phyloP scores from a whole-genome alignment of 106 monocot genomes.

The Platanthera zijinensis region DNA sequence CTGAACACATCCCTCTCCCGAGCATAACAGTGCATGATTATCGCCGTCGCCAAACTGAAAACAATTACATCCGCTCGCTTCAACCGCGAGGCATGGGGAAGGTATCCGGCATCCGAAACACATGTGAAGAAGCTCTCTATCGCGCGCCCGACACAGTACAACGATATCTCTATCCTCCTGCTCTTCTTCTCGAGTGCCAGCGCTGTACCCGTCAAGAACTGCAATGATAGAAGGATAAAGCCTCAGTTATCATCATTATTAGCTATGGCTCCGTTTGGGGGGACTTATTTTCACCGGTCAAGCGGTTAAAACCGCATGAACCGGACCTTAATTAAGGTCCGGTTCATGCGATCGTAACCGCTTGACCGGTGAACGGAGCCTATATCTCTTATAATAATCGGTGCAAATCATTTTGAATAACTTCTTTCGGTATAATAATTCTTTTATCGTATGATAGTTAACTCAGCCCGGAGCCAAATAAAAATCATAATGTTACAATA shows the following conservation, averaged over 20 bases:
- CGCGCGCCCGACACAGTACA: constrained; percentile 89
- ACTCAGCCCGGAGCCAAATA: too few relatives aligned
- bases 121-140: constrained; percentile 94
- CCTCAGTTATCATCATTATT: background rate
- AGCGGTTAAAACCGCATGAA: too few relatives aligned
- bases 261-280: too few relatives aligned
- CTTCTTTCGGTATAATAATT: too few relatives aligned
- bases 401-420: too few relatives aligned
- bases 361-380: too few relatives aligned
- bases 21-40: constrained; percentile 98
- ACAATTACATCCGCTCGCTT: constrained; percentile 79
- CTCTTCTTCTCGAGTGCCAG: constrained; percentile 92
- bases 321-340: too few relatives aligned
- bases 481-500: too few relatives aligned
- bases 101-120: constrained; percentile 67
- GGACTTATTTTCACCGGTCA: too few relatives aligned
- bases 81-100: constrained; percentile 50
- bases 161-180: constrained; percentile 78
- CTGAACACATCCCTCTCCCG: constrained; percentile 91
- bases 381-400: too few relatives aligned
- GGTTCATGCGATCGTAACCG: too few relatives aligned
- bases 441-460: too few relatives aligned
- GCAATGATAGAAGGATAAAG: background rate
- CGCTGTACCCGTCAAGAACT: constrained; percentile 91
- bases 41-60: constrained; percentile 79